Evolutionary conservation across 1,284 basidiomycete genomes (phyloP), one percentile per base, ranked within the genome.

Genomic region (Sanghuangporus sanghuang): DNA sequence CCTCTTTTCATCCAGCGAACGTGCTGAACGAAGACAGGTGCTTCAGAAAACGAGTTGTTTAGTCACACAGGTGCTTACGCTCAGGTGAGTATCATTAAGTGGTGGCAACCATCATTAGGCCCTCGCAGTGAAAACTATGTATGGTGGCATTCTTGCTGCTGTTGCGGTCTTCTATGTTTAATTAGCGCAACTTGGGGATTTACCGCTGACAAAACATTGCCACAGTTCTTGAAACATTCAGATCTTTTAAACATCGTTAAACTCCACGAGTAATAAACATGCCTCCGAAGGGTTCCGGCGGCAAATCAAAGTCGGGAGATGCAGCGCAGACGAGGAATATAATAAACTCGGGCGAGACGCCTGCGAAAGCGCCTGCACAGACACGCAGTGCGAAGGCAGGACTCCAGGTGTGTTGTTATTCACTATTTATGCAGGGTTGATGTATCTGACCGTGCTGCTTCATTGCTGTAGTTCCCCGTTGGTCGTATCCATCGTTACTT

Each of bases 401-500:
- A 8, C 79, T 95, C 11, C 91, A 94, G 82, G 93, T 92, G 60
- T 55, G 85, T 78, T 36, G 38, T 6, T 32, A 21, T 38, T 59
- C 32, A 36, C 21, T 50, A 49, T 6, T 16, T 12, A 23, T 23
- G 35, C 11, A 21, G 8, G 6, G 21, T 38, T 59, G 18, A 18
- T 57, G 14, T 57, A 16, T 46, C 18, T 7, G 7, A 57, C n/a
- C 18, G 42, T 12, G 16, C 12, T 9, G 3, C 46, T 6, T 21
- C 9, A 23, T 57, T 1, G 21, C 7, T 44, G 1, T 59, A 64
- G 63, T 64, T 64, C 42, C 63, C 63, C 21, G 63, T 64, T 49
- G 93, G 93, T 53, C 93, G 93, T 90, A 93, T 96, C 64, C 94
- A 95, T 75, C 90, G 96, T 77, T 96, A 96, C 79, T 78, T 98